phyloP scores from a whole-genome alignment of 1,284 basidiomycete species.

The Microbotryum lychnidis-dioicae region DNA sequence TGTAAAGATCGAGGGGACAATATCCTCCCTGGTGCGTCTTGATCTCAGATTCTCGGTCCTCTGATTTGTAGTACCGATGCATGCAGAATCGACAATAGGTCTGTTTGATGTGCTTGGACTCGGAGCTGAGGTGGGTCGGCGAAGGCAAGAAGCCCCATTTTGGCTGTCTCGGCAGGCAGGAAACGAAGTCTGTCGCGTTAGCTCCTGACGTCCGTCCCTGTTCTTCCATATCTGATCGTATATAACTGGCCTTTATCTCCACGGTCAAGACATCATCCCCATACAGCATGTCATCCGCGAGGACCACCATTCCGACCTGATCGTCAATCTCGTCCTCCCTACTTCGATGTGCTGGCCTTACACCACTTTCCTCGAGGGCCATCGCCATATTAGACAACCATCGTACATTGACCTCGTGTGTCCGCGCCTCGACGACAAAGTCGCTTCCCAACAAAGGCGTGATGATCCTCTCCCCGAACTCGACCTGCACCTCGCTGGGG shows the following conservation, averaged over 20 bases:
- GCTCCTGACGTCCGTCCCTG: neutral
- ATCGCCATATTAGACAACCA: conserved; percentile 57
- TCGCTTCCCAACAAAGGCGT: conserved; percentile 10
- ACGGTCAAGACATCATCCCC: conserved; percentile 56
- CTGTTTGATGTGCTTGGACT: conserved; percentile 55
- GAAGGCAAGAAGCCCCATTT: conserved; percentile 88
- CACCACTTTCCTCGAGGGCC: conserved; percentile 42
- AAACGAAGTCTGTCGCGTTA: conserved; percentile 2
- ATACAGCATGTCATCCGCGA: conserved; percentile 53
- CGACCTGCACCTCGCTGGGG: conserved; percentile 14
- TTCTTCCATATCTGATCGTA: neutral
- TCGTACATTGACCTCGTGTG: conserved; percentile 48
- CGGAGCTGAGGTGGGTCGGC: conserved; percentile 50
- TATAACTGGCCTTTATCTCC: conserved; percentile 71
- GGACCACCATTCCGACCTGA: conserved; percentile 50
- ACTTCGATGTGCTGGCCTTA: conserved; percentile 53
- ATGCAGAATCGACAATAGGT: conserved; percentile 77
- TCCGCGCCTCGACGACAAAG: conserved; percentile 41
- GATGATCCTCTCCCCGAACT: conserved; percentile 7
- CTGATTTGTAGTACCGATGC: conserved; percentile 54
- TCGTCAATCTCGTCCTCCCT: conserved; percentile 54
- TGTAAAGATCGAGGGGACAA: conserved; percentile 82
- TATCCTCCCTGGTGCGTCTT: conserved; percentile 50
- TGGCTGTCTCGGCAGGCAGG: conserved; percentile 52
- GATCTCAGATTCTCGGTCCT: neutral